Base-by-base conservation (phyloP, 495 filamentous ascomycete genomes). In the Podospora pseudoanserina region DNA sequence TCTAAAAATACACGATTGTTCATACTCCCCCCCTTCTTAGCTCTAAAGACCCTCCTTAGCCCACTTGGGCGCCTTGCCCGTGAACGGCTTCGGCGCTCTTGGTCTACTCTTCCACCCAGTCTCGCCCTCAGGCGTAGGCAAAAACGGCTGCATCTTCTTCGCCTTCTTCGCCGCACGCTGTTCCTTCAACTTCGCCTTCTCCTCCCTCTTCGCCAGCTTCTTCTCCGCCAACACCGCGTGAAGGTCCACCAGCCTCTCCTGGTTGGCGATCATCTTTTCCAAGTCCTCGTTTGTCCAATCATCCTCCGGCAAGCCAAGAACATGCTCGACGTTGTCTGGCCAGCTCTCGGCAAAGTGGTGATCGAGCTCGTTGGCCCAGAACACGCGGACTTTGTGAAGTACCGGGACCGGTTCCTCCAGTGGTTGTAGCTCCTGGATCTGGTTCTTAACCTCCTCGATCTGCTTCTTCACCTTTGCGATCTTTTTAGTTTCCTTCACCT, bases 291-390 rank as follows among this genome's bases (percentile, higher is more conserved):
- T 63, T 11, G 44, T 76, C 86, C 32, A 63, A 9, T 69, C 66
- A 79, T 76, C 67, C 82, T 82, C 39, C 27, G 74, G 74, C 60
- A 76, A 44, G 9, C 74, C 74, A 19, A 75, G 15, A 2, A 72
- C 67, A 73, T 96, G 93, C 26, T 80, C 74, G 62, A 96, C 90
- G n/a, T 82, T 85, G 3, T 80, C 77, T 19, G 90, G 82, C 93
- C 93, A 97, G 7, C 75, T 70, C 71, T 81, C 72, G 23, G 91
- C 93, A 78, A 81, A 90, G 64, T 86, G 83, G 28, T 84, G 83
- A 79, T 94, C 89, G 64, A 85, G 74, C 32, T 88, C 70, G 78
- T 94, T 83, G 6, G 78, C 81, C 93, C 93, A 96, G 75, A 86
- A 86, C 30, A 96, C 72, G 11, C 78, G 79, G 4, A 77, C 78